Evolutionary conservation across 768 basidiomycete species (phyloP), one percentile per base, ranked within the genome.

Genomic region (Omphalotus guepiniiformis): DNA sequence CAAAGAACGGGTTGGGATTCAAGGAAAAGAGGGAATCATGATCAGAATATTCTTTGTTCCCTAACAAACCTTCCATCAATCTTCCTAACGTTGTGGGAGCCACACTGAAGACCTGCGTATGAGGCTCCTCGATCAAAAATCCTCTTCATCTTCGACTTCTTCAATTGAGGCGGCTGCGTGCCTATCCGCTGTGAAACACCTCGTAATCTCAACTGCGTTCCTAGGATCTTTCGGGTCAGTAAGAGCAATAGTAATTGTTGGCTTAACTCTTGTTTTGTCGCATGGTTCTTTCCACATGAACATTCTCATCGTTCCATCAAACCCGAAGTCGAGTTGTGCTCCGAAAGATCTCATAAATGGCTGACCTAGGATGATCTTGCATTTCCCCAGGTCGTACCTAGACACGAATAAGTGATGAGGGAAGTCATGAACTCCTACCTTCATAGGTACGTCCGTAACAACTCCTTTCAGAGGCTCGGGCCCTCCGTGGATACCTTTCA

Each of bases 341-440:
- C 48, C 28, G 41, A 42, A 56, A 37, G 42, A 52, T 9, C 27
- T 11, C 0, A 59, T 30, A 44, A 51, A 57, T 1, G 54, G 56
- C 22, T 57, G 56, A 0, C 56, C 54, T 0, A 57, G 40, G 15
- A 57, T 53, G 0, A 51, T 48, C 16, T 61, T 11, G 3, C 30
- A 21, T 2, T 37, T 35, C 0, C 48, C 55, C 3, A 47, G 36
- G 3, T 52, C 52, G 6, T 49, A 30, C 0, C 40, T 15, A 15
- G 34, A 47, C 3, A 64, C 51, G 16, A 64, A 64, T 22, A 63
- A 58, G 26, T 64, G 61, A 23, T 61, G 63, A 29, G 56, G 55
- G 39, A 64, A 63, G 13, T 47, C 30, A 21, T 55, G 49, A 0
- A 56, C 57, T 0, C 53, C 55, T 11, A 64, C 28, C 13, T 39